Evolutionary conservation across 768 basidiomycete species (phyloP).

Genomic region (Boletus sp.): DNA sequence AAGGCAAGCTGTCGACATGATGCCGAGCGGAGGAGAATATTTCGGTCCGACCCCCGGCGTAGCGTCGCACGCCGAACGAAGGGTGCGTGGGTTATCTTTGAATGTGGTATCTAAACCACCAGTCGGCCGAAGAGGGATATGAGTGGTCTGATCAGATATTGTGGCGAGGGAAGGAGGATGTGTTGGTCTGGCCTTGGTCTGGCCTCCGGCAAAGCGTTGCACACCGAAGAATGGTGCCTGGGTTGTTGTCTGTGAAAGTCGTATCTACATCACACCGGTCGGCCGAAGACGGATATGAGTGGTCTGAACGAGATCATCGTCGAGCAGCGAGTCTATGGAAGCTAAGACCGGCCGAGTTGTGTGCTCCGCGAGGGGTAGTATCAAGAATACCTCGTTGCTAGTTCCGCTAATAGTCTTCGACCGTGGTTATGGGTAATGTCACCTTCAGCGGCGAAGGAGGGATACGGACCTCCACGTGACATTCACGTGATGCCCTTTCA

Average conservation of each 20-base stretch:
- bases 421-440: neutral
- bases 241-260: too few species aligned
- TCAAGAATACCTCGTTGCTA: neutral
- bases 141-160: too few species aligned
- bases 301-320: neutral
- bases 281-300: neutral
- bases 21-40: neutral
- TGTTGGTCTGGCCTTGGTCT: neutral
- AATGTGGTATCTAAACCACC: neutral
- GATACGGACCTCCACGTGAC: slow-evolving; percentile 8
- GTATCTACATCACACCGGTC: neutral
- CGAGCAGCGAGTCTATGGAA: neutral
- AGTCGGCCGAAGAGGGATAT: neutral
- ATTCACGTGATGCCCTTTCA: slow-evolving; percentile 20
- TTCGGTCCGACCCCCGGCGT: neutral
- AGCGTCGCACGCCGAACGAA: neutral
- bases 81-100: neutral
- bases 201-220: neutral
- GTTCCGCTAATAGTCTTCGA: neutral
- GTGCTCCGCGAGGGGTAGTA: neutral
- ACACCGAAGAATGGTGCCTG: neutral
- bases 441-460: too few species aligned
- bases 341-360: neutral
- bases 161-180: neutral
- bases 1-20: too few species aligned